These are phyloP conservation scores for Schwanniomyces sp. DNA, from an alignment of 805 yeast genomes.

Conservation along the genomic window DNA sequence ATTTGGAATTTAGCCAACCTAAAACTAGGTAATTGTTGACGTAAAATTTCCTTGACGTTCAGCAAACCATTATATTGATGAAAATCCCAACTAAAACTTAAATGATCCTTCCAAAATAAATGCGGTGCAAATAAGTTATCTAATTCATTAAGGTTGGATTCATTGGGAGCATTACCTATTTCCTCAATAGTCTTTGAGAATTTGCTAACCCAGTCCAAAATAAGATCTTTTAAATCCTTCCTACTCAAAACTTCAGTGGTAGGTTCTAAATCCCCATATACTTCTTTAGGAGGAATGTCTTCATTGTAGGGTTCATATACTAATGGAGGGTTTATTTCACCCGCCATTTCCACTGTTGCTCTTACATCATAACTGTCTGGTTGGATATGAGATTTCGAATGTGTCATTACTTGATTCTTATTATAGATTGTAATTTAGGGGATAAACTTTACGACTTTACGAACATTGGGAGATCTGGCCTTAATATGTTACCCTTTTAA, in stretches of 20 bases:
- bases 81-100: constrained; percentile 29
- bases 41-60: constrained; percentile 18
- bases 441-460: too few species aligned
- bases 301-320: constrained; percentile 10
- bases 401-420: too few species aligned
- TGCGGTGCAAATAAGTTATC: constrained; percentile 19
- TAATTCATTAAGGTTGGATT: constrained; percentile 5
- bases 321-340: constrained; percentile 15
- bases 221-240: constrained; percentile 19
- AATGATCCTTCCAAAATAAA: constrained; percentile 39
- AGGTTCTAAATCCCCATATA: constrained; percentile 22
- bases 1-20: constrained; percentile 23
- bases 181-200: constrained; percentile 8
- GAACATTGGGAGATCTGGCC: too few species aligned
- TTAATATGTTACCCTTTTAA: too few species aligned
- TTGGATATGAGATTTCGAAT: too few species aligned
- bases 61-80: constrained; percentile 29
- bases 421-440: too few species aligned
- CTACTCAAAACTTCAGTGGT: constrained; percentile 22
- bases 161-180: background rate
- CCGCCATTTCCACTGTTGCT: constrained; percentile 13
- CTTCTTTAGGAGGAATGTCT: constrained; percentile 10
- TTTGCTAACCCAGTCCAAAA: constrained; percentile 25
- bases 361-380: background rate
- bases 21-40: constrained; percentile 10